A percentile compares a stretch with the other conserved stretches of the same genome.
phyloP scores from a whole-genome alignment of 2,329 filamentous ascomycete genomes.

The Pochonia chlamydosporia region DNA sequence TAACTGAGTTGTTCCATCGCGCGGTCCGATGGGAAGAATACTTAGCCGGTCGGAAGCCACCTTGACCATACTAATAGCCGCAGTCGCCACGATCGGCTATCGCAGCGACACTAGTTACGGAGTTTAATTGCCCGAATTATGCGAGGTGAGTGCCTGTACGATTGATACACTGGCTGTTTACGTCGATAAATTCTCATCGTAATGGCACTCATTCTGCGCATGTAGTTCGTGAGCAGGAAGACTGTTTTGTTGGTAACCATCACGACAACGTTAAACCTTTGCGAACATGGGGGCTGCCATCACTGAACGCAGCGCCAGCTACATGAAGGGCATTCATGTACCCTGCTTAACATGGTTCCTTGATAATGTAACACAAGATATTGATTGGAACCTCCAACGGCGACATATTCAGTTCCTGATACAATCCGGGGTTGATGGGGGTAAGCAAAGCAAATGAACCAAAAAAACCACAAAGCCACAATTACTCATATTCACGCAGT shows the following conservation, averaged over 20 bases:
- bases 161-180: too few relatives aligned
- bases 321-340: slow-evolving; percentile 49
- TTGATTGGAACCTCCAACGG: slow-evolving; percentile 50
- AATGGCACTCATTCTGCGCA: too few relatives aligned
- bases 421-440: slow-evolving; percentile 44
- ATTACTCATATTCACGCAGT: slow-evolving; percentile 26
- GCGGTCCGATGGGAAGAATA: too few relatives aligned
- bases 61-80: too few relatives aligned
- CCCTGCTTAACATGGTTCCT: slow-evolving; percentile 51
- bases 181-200: too few relatives aligned
- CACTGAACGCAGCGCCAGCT: slow-evolving; percentile 23
- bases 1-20: too few relatives aligned
- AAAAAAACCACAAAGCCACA: slow-evolving; percentile 11
- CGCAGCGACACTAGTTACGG: neutral
- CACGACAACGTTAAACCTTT: too few relatives aligned
- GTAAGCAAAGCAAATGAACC: slow-evolving; percentile 19
- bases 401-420: slow-evolving; percentile 37
- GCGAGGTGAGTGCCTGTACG: too few relatives aligned
- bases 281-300: neutral
- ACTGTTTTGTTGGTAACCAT: too few relatives aligned
- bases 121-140: too few relatives aligned
- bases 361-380: slow-evolving; percentile 39
- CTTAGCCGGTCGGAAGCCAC: too few relatives aligned
- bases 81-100: slow-evolving; percentile 6
- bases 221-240: too few relatives aligned